Base-by-base conservation (phyloP, 495 filamentous ascomycete species). In the Talaromyces stipitatus region DNA sequence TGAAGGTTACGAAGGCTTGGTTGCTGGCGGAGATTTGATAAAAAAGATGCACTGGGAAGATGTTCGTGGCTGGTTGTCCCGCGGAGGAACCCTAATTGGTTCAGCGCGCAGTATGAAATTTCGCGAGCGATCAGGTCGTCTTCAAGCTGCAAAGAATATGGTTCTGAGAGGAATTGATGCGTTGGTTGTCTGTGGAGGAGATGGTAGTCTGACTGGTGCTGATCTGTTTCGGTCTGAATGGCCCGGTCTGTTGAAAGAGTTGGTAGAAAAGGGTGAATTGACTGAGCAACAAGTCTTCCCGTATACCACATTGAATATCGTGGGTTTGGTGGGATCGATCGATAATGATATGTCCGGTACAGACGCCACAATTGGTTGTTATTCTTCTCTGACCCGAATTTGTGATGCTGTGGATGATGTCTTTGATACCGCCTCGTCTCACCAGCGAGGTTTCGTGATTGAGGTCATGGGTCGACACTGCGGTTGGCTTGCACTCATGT, bases 401-500 rank as follows among this genome's bases (percentile, higher is more conserved):
- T 97, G 94, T 73, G 86, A 96, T 66, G 85, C 90, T 50, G 87
- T 99, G 23, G 95, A 99, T 72, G 90, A 88, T 69, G 96, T 99
- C 60, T 96, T 97, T 69, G 91, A 94, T 29, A 99, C 95, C 2
- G 95, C 95, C 6, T 90, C 85, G 33, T 96, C 90, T n/a, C 95
- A 97, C 72, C 95, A 96, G 56, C 79, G 95, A 61, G 95, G 95
- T 36, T 99, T 99, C 70, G 92, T 99, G 27, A 87, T 99, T 62
- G 95, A 97, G 69, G 95, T 97, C 48, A 99, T 99, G 95, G 95
- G 95, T n/a, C 83, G 95, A 56, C 92, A 97, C 72, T 99, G 95
- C 65, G 95, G 95, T 38, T 99, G 95, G 95, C 76, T 99, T 51
- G 95, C 94, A 43, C 77, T 99, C 46, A 97, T 97, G 91, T 88